Evolutionary conservation across 768 basidiomycete species (phyloP), one percentile per base, ranked within the genome.

Genomic region (Fomitopsis pulvina): DNA sequence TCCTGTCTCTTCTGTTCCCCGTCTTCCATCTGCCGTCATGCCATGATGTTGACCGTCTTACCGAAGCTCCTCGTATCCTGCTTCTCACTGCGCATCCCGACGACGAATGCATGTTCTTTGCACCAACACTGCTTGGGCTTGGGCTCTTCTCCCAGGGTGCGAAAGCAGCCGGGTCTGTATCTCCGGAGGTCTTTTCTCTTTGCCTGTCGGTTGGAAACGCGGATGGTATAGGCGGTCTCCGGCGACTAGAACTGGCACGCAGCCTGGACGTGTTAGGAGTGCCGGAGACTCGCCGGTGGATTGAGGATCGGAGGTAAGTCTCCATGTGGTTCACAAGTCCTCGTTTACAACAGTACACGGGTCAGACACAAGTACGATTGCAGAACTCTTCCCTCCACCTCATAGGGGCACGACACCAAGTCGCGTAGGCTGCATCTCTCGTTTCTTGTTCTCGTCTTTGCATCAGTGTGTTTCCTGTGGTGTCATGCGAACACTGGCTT

Each of bases 31-130:
- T 12, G 18, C 34, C 4, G 34, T 5, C 34, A 16, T 37, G 34
- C 6, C 14, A 37, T 12, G 34, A 12, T 37, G 18, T 37, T 18
- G 34, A 37, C 14, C 14, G 5, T 37, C 34, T 37, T 18, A 37
- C 34, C 7, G 7, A 37, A 16, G 25, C 45, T 29, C 25, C 28
- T 16, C 34, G 47, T 54, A 61, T 88, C 28, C 71, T 92, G 30
- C 64, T 96, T 2, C 65, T 97, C 40, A 95, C 93, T 0, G 92
- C 93, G 24, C 93, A 97, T 63, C 93, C 93, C 2, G 93, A 96
- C 62, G 93, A 97, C 63, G 93, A 96, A 69, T 83, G 82, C 63
- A 79, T 94, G 76, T 97, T 97, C 74, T 97, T 97, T 64, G 82
- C 83, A 2, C 93, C 93, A 0, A 92, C 90, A 0, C 64, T 95